Conservation (phyloP, 306 rosid species). For the Medicago truncatula region DNA sequence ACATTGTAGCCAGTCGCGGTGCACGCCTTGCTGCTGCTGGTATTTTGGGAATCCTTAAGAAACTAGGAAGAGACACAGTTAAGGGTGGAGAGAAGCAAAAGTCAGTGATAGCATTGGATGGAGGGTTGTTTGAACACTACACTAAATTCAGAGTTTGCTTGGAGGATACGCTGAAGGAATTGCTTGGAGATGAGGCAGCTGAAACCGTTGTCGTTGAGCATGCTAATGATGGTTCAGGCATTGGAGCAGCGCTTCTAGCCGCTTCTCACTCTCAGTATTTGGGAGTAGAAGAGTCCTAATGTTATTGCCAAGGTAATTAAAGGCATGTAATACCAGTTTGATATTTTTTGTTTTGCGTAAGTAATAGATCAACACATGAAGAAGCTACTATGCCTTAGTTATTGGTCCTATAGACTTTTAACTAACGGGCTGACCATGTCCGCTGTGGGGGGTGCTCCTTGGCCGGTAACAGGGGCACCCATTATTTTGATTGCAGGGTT, state of each 20-base stretch:
- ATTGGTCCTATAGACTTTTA: constrained; percentile 46
- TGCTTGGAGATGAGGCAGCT: constrained; percentile 80
- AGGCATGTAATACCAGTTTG: constrained; percentile 41
- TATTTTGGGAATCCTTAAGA: constrained; percentile 83
- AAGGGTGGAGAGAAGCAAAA: constrained; percentile 81
- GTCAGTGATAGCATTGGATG: constrained; percentile 85
- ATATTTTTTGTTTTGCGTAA: constrained; percentile 44
- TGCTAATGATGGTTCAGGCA: constrained; percentile 93
- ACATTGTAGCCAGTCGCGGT: constrained; percentile 83
- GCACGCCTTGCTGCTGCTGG: constrained; percentile 92
- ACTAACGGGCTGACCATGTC: constrained; percentile 36
- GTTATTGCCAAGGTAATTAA: constrained; percentile 39
- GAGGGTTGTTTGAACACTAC: constrained; percentile 92
- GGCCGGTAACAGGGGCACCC: constrained; percentile 39
- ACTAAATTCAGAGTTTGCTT: constrained; percentile 67
- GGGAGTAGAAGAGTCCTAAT: constrained; percentile 67
- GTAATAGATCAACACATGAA: constrained; percentile 47
- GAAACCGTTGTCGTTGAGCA: constrained; percentile 65
- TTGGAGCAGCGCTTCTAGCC: constrained; percentile 93
- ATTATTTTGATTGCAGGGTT: constrained; percentile 42
- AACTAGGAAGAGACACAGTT: constrained; percentile 80
- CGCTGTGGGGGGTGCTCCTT: constrained; percentile 38
- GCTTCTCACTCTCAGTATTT: constrained; percentile 92
- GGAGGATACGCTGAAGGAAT: constrained; percentile 77
- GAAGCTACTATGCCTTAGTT: constrained; percentile 42